Evolutionary conservation across 345 rosid genomes (phyloP), one percentile per base, ranked within the genome.

Genomic region (Salix dunnii): DNA sequence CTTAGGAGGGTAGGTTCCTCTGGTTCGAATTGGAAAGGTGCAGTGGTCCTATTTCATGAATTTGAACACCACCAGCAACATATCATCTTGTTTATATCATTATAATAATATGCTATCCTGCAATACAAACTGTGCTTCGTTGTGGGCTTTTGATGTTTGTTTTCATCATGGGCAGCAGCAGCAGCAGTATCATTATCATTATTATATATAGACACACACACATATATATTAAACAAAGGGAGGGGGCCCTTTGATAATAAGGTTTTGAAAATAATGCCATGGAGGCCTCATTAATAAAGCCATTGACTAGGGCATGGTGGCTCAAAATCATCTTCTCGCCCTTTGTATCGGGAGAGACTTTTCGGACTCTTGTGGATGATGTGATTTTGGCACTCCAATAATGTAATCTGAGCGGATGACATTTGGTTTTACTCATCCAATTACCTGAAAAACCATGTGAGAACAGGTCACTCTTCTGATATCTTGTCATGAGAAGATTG

Each of bases 71-170:
- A 71, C 75, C 31, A 67, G 35, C 61, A 68, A 77, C 72, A 76
- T 68, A 46, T 72, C 78, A 76, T 81, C 81, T 49, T 62, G 6
- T 35, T 61, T n/a, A 30, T 58, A 46, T 64, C 53, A 68, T 33
- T 82, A 81, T 81, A 68, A 81, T 81, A 68, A 77, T 76, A 66
- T 76, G 80, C 74, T 81, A 80, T 86, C 89, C 80, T 76, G 27
- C 71, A 68, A 74, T n/a, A 58, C 60, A 80, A 67, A 64, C 20
- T 80, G 79, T 80, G 80, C 36, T 5, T 71, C 4, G 84, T 58
- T 49, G 60, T 67, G 77, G 79, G 55, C 77, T 79, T 33, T 36
- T 62, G 43, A n/a, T 76, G 55, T 66, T 60, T 77, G 70, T 42
- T 46, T 63, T 62, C 64, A 33, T 84, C 64, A 83, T 74, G 86